Percentiles rank a stretch among this genome's conserved stretches.
Conservation (phyloP, 192 early-diverging fungal species). For the Backusella tarrabulga region DNA sequence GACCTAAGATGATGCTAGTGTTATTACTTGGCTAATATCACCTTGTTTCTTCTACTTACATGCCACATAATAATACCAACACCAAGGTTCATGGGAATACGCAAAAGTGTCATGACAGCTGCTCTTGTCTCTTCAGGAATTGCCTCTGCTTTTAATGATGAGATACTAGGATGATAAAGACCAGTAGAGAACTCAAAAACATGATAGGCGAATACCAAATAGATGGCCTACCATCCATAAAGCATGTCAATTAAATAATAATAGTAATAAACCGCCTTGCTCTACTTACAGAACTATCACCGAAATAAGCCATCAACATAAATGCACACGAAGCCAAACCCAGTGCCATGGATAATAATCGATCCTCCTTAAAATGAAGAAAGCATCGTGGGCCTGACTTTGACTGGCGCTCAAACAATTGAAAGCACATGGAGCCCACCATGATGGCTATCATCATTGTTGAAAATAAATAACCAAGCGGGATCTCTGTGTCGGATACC, state of each 20-base stretch:
- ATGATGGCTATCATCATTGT: constrained; percentile 56
- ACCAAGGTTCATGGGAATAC: constrained; percentile 63
- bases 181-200: constrained; percentile 59
- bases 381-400: constrained; percentile 7
- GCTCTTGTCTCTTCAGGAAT: constrained; percentile 59
- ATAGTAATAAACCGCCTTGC: too few species aligned
- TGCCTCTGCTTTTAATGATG: constrained; percentile 45
- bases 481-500: constrained; percentile 14
- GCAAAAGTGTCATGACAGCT: constrained; percentile 56
- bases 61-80: constrained; percentile 50
- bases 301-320: constrained; percentile 32
- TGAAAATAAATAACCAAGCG: constrained; percentile 53
- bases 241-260: not conserved
- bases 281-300: constrained; percentile 6
- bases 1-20: constrained; percentile 12
- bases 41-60: constrained; percentile 22
- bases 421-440: constrained; percentile 50
- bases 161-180: constrained; percentile 54
- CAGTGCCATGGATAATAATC: constrained; percentile 38
- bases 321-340: constrained; percentile 40
- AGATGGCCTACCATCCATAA: not conserved
- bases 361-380: not conserved
- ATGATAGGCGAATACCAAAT: constrained; percentile 41
- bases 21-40: not conserved
- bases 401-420: constrained; percentile 25